Base-by-base conservation (phyloP, 2,329 filamentous ascomycete species). In the Myotisia sp. region DNA sequence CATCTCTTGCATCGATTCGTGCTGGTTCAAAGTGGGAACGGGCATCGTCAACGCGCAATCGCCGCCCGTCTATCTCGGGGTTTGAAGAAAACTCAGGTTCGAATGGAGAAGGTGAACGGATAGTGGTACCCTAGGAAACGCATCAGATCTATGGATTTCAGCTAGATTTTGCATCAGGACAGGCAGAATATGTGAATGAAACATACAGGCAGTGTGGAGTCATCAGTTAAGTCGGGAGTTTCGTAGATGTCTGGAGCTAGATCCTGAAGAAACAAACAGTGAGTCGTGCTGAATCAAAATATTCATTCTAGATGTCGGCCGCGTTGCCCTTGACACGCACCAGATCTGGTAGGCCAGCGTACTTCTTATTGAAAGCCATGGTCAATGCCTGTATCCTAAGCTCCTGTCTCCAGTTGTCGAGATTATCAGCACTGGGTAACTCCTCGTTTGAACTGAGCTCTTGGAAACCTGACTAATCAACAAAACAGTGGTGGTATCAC, bases 201-300 rank as follows among this genome's bases (percentile, higher is more conserved):
- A 56, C 71, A 58, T 63, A 87, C 82, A 37, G 77, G 81, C 37
- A 85, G 64, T 30, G 85, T 93, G 14, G 85, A 92, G 43, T 75
- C 80, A 57, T 92, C 86, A 52, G 80, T 87, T 45, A 94, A 65
- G 37, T 92, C 86, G 44, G 87, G 86, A 10, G 90, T 95, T 60
- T 95, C 87, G 65, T 94, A 95, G 49, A 93, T 83, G 52, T 95
- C 90, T 45, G 86, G 86, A 18, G 86, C 85, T 36, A 79, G 80
- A 60, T 94, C 86, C 81, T 92, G 23, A 34, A 16, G 14, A 13
- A 17, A 22, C 29, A 38, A 16, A 5, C 7, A 21, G 32, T 44
- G 42, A 43, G 40, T n/a, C n/a, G n/a, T n/a, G n/a, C n/a, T n/a
- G n/a, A n/a, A n/a, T n/a, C n/a, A n/a, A n/a, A n/a, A n/a, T n/a